Percentiles rank a stretch among this genome's conserved stretches.
Evolutionary conservation across 2,329 filamentous ascomycete species (phyloP).

Genomic region (Ophiostoma triangulosporum): DNA sequence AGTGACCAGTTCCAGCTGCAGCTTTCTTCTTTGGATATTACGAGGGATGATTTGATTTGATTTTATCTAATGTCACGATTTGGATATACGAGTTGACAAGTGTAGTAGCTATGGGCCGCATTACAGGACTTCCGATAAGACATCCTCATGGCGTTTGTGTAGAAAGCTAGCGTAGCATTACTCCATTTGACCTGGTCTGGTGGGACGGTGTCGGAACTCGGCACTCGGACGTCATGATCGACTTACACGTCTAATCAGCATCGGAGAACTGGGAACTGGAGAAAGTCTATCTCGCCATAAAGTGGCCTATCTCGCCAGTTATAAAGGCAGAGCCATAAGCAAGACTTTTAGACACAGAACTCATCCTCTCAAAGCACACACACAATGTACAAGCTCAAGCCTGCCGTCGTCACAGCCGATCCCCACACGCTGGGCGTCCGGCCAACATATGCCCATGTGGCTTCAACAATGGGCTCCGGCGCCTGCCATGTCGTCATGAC

Average conservation of each 20-base stretch:
- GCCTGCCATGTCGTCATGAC: slow-evolving; percentile 6
- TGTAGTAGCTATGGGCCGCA: too few relatives aligned
- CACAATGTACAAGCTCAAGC: neutral
- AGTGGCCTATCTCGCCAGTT: too few relatives aligned
- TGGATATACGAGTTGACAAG: too few relatives aligned
- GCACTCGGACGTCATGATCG: neutral
- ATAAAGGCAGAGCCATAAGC: too few relatives aligned
- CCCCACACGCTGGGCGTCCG: slow-evolving; percentile 7
- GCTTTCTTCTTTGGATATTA: too few relatives aligned
- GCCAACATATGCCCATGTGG: slow-evolving; percentile 8
- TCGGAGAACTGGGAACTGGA: too few relatives aligned
- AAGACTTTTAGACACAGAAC: neutral
- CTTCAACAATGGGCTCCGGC: neutral
- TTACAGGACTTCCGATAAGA: too few relatives aligned
- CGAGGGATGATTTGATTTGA: neutral
- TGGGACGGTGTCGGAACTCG: slow-evolving; percentile 7
- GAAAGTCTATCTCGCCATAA: too few relatives aligned
- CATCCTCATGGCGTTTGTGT: too few relatives aligned
- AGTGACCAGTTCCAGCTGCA: neutral
- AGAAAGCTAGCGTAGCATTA: too few relatives aligned
- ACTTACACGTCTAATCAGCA: neutral
- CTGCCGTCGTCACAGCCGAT: slow-evolving; percentile 3
- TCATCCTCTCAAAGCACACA: neutral
- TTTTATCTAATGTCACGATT: too few relatives aligned
- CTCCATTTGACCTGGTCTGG: too few relatives aligned